These are phyloP conservation scores for Candida tropicalis DNA, from an alignment of 1,139 yeast genomes.

Conservation along the genomic window DNA sequence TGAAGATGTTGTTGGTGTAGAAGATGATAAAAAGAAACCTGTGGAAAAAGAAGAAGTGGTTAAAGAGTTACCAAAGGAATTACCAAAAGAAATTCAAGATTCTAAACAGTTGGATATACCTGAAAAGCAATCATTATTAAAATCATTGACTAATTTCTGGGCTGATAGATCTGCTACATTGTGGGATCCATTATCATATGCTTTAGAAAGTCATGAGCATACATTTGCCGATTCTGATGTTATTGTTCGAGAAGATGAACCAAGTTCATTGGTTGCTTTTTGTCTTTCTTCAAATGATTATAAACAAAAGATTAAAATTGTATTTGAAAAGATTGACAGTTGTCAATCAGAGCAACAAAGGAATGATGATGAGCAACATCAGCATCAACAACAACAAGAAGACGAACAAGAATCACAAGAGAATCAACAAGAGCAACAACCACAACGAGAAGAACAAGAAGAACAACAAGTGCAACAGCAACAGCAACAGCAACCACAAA, in stretches of 20 bases:
- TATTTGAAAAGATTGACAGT: conserved; percentile 36
- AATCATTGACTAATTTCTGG: conserved; percentile 90
- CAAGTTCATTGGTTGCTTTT: conserved; percentile 91
- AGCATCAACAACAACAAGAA: neutral
- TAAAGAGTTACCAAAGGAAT: conserved; percentile 10
- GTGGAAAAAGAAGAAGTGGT: conserved; percentile 11
- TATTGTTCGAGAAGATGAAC: conserved; percentile 94
- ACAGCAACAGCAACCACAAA: conserved; percentile 5
- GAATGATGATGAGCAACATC: neutral
- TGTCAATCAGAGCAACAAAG: neutral
- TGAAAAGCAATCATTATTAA: conserved; percentile 77
- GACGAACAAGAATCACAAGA: conserved; percentile 13
- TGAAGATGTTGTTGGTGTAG: conserved; percentile 71
- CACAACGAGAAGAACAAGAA: conserved; percentile 4
- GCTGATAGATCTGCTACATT: conserved; percentile 95
- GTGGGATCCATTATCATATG: conserved; percentile 92
- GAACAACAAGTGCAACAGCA: conserved; percentile 5
- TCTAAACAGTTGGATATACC: conserved; percentile 26
- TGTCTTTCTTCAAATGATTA: conserved; percentile 88
- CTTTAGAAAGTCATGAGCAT: conserved; percentile 80
- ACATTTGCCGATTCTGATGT: conserved; percentile 93
- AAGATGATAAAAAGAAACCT: conserved; percentile 24
- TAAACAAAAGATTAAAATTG: conserved; percentile 56
- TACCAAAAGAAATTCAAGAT: conserved; percentile 5
- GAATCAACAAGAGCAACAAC: conserved; percentile 15